Evolutionary conservation across 2,329 filamentous ascomycete species (phyloP).

Genomic region (Trichoderma brevicompactum): DNA sequence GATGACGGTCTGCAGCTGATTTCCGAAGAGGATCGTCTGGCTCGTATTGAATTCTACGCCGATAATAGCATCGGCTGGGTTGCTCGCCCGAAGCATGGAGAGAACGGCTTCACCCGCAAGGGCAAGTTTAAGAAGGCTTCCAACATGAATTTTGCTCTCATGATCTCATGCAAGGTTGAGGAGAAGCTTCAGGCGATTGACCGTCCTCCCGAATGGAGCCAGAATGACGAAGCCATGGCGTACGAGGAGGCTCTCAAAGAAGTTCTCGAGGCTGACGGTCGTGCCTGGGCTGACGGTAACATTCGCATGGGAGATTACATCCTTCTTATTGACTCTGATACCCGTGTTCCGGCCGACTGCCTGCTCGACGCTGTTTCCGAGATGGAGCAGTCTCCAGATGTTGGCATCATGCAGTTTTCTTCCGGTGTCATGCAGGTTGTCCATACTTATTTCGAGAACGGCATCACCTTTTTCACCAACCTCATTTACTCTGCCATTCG

Average conservation of each 20-base stretch:
- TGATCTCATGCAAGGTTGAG: constrained; percentile 71
- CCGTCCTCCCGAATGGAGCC: constrained; percentile 66
- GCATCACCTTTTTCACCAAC: constrained; percentile 73
- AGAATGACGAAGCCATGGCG: constrained; percentile 67
- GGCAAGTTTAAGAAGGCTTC: constrained; percentile 74
- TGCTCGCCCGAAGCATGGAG: constrained; percentile 65
- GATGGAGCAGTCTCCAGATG: constrained; percentile 78
- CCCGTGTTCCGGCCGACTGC: constrained; percentile 76
- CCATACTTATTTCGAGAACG: constrained; percentile 72
- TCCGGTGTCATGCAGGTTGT: constrained; percentile 81
- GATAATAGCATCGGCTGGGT: constrained; percentile 73
- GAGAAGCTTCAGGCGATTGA: constrained; percentile 65
- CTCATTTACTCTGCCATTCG: constrained; percentile 77
- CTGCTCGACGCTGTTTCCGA: constrained; percentile 79
- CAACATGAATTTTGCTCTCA: constrained; percentile 73
- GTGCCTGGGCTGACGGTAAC: constrained; percentile 82
- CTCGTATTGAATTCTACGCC: constrained; percentile 69
- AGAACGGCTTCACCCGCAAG: constrained; percentile 64
- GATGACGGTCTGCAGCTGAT: constrained; percentile 75
- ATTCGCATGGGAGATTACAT: constrained; percentile 86
- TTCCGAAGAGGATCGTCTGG: constrained; percentile 62
- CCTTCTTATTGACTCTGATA: constrained; percentile 74
- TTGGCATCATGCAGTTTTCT: constrained; percentile 78
- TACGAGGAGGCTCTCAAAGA: constrained; percentile 69
- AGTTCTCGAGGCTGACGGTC: constrained; percentile 68